phyloP scores from a whole-genome alignment of 1,139 yeast species.

The Debaryomycetaceae sp. region DNA sequence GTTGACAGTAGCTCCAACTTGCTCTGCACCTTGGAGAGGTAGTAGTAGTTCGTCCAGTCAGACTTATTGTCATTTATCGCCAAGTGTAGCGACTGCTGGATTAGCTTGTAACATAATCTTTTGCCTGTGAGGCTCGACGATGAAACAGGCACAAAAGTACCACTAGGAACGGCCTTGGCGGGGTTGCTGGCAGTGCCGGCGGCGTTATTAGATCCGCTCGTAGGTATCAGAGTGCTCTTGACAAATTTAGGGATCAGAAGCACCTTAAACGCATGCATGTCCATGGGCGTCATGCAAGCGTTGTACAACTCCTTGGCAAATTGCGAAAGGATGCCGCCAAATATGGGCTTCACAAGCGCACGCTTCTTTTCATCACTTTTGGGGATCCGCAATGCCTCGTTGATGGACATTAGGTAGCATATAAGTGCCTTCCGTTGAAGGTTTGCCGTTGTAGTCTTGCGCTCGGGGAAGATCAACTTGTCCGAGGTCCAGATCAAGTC shows the following conservation, averaged over 20 bases:
- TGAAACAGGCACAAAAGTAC: constrained; percentile 19
- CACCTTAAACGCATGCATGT: constrained; percentile 47
- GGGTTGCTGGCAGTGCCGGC: no score
- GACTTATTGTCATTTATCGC: constrained; percentile 39
- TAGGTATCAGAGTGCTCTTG: constrained; percentile 11
- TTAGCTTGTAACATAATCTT: constrained; percentile 27
- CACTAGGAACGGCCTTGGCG: no score
- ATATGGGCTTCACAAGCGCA: constrained; percentile 23
- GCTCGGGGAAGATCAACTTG: constrained; percentile 61
- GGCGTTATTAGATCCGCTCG: no score
- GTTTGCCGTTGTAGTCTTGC: constrained; percentile 58
- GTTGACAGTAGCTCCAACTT: constrained; percentile 35
- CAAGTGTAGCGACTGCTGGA: constrained; percentile 37
- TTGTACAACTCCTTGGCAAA: constrained; percentile 61
- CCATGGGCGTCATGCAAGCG: constrained; percentile 66
- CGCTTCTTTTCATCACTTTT: constrained; percentile 15
- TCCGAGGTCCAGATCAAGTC: constrained; percentile 91
- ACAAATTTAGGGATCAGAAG: constrained; percentile 32
- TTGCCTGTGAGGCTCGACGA: constrained; percentile 21
- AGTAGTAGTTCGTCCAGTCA: constrained; percentile 64
- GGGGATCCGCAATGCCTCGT: constrained; percentile 28
- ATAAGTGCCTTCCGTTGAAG: constrained; percentile 67
- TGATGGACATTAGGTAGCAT: constrained; percentile 77
- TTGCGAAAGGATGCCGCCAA: constrained; percentile 49
- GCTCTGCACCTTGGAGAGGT: constrained; percentile 56